Conservation (phyloP, 2,329 filamentous ascomycete species). For the Alternaria tenuissima region DNA sequence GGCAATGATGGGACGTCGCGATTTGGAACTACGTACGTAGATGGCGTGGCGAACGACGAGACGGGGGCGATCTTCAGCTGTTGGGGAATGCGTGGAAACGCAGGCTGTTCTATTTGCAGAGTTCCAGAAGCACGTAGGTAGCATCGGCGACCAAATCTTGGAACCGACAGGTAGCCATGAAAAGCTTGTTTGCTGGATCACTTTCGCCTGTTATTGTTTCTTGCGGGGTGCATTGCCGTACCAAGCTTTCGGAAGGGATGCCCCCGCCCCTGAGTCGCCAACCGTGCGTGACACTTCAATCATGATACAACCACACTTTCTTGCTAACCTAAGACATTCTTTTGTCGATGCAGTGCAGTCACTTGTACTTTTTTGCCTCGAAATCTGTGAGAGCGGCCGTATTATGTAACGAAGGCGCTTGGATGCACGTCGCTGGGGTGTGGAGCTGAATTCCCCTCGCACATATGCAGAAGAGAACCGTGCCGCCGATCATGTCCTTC, state of each 20-base stretch:
- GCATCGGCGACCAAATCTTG: neutral
- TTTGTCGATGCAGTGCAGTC: neutral
- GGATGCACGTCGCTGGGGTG: neutral
- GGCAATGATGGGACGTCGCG: neutral
- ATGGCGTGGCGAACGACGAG: neutral
- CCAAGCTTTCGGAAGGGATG: conserved; percentile 3
- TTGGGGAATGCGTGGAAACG: neutral
- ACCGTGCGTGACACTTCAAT: neutral
- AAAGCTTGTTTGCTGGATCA: conserved; percentile 6
- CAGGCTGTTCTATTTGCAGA: conserved; percentile 3
- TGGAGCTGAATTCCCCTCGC: neutral
- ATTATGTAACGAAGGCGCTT: conserved; percentile 3
- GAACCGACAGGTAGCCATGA: neutral
- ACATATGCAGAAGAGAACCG: conserved; percentile 2
- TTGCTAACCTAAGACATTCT: neutral
- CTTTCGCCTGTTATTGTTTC: neutral
- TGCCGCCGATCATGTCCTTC: conserved; percentile 7
- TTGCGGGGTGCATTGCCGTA: neutral
- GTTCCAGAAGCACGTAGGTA: conserved; percentile 3
- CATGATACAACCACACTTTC: neutral
- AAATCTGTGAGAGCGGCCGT: neutral
- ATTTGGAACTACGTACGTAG: neutral
- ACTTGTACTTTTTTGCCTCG: neutral
- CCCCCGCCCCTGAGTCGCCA: neutral
- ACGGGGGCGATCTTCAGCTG: neutral